Evolutionary conservation across 257 asterid species (phyloP), one percentile per base, ranked within the genome.

Genomic region (Solanum acaule): DNA sequence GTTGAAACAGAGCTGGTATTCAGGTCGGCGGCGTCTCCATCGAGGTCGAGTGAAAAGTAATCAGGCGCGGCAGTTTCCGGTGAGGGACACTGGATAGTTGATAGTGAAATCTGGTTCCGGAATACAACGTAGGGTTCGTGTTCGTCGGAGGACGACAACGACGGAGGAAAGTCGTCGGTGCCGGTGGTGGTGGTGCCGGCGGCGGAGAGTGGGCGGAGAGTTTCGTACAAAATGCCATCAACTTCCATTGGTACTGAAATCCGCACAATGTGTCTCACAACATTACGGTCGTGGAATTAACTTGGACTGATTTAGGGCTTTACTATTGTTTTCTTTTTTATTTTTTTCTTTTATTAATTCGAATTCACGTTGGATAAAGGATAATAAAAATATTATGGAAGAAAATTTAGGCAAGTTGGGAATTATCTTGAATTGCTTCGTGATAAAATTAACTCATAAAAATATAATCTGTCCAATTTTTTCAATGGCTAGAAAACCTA

Each of bases 11-110:
- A 91, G 67, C 11, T 37, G 88, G 23, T 52, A 70, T 33, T 71
- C 72, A 87, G 59, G 12, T 34, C 27, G 38, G 35, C 91, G 9
- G 89, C 90, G 18, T 87, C 94, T 2, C 59, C 90, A 37, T 91
- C 93, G 78, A 93, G 92, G 10, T 97, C 98, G 46, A 97, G 98
- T 71, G 99, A 94, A 91, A 97, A 96, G 93, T 93, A 97, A 87
- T 97, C 99, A 2, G 88, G 90, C 10, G 96, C 95, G 22, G 89
- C 88, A 61, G 95, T 85, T 88, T 93, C 98, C 34, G 90, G 93
- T 34, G 94, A 90, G 27, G 96, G 90, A 73, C 89, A 89, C 23
- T 63, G 89, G 59, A 70, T 44, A 5, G 92, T 59, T 23, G 92
- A 67, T 35, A 91, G 94, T 18, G 98, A 88, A 61, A 93, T 90